phyloP scores from a whole-genome alignment of 805 yeast species.

The Isabelozyma heimii region DNA sequence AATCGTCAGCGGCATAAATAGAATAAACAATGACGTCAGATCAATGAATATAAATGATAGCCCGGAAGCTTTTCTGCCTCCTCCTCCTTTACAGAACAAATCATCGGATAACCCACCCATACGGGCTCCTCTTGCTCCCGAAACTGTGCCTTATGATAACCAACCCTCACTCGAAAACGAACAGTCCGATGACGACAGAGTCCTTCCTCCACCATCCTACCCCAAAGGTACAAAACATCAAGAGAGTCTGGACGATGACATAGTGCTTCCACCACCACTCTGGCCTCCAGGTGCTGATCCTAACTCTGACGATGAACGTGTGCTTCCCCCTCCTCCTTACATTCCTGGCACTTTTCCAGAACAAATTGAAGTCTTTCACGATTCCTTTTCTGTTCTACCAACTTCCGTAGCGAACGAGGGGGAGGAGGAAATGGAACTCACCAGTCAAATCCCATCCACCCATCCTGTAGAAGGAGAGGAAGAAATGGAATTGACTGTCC shows the following conservation, averaged over 20 bases:
- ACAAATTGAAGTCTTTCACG: neutral
- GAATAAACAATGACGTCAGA: conserved; percentile 1
- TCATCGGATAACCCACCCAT: too few relatives aligned
- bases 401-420: conserved; percentile 3
- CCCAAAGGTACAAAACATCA: neutral
- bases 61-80: neutral
- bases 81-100: too few relatives aligned
- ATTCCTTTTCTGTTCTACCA: neutral
- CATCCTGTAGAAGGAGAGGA: conserved; percentile 1
- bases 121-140: too few relatives aligned
- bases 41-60: neutral
- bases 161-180: too few relatives aligned
- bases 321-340: neutral
- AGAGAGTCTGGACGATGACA: neutral
- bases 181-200: conserved; percentile 3
- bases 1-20: conserved; percentile 1
- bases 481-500: conserved; percentile 21
- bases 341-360: neutral
- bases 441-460: conserved; percentile 13
- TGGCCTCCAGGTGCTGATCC: neutral
- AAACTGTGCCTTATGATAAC: too few relatives aligned
- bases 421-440: conserved; percentile 30
- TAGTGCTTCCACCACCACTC: neutral
- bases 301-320: neutral
- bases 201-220: conserved; percentile 1